A percentile compares a stretch with the other conserved stretches of the same genome.
phyloP scores from a whole-genome alignment of 257 asterid species.

The Solanum pinnatisectum region DNA sequence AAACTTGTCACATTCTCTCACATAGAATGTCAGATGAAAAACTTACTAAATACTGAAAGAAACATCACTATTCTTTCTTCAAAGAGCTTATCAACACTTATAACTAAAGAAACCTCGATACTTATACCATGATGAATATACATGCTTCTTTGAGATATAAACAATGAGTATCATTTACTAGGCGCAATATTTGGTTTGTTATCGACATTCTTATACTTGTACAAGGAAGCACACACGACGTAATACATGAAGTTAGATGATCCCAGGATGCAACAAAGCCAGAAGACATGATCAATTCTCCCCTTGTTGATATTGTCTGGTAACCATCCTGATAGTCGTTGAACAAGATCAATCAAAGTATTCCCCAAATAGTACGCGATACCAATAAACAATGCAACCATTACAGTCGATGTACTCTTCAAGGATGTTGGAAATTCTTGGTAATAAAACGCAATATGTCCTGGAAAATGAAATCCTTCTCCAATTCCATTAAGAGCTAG shows the following conservation, averaged over 20 bases:
- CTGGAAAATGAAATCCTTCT: slow-evolving; percentile 29
- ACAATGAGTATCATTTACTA: neutral
- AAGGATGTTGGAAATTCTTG: slow-evolving; percentile 24
- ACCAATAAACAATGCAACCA: slow-evolving; percentile 19
- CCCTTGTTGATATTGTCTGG: slow-evolving; percentile 58
- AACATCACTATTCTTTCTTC: neutral
- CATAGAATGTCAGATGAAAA: neutral
- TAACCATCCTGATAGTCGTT: slow-evolving; percentile 40
- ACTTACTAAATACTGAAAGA: neutral
- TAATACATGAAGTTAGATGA: slow-evolving; percentile 35
- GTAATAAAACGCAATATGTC: slow-evolving; percentile 15
- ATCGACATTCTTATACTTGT: slow-evolving; percentile 12
- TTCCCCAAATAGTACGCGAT: slow-evolving; percentile 21
- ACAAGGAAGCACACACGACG: slow-evolving; percentile 27
- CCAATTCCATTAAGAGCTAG: slow-evolving; percentile 31
- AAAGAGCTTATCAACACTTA: neutral
- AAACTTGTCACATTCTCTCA: neutral
- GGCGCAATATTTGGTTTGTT: neutral
- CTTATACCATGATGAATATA: neutral
- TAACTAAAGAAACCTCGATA: neutral
- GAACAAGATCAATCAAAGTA: slow-evolving; percentile 18
- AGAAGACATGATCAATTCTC: slow-evolving; percentile 55
- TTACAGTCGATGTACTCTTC: slow-evolving; percentile 23
- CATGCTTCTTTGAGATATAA: neutral
- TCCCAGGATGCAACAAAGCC: slow-evolving; percentile 49